phyloP scores from a whole-genome alignment of 148 eudicot genomes.

The Dysphania ambrosioides region DNA sequence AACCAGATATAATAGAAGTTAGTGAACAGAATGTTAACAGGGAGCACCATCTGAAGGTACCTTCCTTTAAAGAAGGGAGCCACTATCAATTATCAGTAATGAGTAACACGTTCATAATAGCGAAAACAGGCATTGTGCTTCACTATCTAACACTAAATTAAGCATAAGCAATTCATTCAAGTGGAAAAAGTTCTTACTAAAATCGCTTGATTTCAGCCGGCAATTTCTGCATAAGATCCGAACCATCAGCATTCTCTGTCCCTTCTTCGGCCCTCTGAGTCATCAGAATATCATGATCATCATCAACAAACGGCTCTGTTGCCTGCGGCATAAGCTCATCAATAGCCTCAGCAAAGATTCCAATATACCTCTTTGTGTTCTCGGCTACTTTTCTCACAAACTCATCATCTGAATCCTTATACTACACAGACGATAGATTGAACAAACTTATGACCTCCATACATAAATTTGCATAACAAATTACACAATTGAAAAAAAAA shows the following conservation, averaged over 20 bases:
- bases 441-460: slow-evolving; percentile 16
- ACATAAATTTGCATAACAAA: background rate
- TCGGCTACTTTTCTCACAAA: slow-evolving; percentile 68
- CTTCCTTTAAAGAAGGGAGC: background rate
- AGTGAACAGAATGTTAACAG: slow-evolving; percentile 1
- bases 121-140: background rate
- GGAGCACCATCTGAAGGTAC: background rate
- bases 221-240: slow-evolving; percentile 77
- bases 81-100: no score
- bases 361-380: slow-evolving; percentile 78
- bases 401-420: slow-evolving; percentile 89
- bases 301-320: slow-evolving; percentile 82
- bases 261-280: slow-evolving; percentile 88
- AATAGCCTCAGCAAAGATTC: slow-evolving; percentile 74
- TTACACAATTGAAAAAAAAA: background rate
- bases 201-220: slow-evolving; percentile 89
- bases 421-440: slow-evolving; percentile 30
- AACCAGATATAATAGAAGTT: slow-evolving; percentile 3
- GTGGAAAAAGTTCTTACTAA: slow-evolving; percentile 46
- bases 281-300: slow-evolving; percentile 90
- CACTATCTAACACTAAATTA: background rate
- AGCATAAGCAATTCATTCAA: background rate
- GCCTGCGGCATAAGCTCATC: slow-evolving; percentile 90
- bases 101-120: background rate
- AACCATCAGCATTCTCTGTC: slow-evolving; percentile 59